These are phyloP conservation scores for Talaromyces liani DNA, from an alignment of 495 filamentous ascomycete species.

Conservation along the genomic window DNA sequence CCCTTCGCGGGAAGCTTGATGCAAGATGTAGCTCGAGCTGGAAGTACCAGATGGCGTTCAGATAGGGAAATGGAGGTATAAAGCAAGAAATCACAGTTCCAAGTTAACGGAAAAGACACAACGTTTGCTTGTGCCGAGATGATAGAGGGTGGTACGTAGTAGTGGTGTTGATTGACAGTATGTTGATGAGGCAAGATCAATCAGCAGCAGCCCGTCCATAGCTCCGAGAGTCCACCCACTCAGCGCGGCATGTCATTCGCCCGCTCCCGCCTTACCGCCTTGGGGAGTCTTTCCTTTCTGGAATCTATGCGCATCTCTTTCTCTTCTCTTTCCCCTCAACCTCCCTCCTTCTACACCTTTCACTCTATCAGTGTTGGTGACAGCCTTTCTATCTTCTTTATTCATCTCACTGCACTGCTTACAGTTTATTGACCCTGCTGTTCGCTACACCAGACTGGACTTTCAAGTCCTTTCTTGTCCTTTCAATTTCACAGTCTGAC, in stretches of 20 bases:
- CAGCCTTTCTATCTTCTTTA: neutral
- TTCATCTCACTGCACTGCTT: neutral
- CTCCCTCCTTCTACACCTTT: neutral
- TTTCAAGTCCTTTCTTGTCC: neutral
- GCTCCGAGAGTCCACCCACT: neutral
- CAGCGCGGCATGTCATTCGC: neutral
- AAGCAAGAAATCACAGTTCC: neutral
- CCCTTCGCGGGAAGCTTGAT: slow-evolving; percentile 32
- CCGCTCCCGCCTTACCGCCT: slow-evolving; percentile 8
- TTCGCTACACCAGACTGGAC: neutral
- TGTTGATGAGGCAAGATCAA: slow-evolving; percentile 1
- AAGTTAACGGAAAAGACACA: neutral
- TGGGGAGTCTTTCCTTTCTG: neutral
- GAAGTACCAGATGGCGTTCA: neutral
- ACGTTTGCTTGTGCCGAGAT: neutral
- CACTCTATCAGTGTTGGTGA: neutral
- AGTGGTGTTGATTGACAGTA: neutral
- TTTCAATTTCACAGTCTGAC: neutral
- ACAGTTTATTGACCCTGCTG: neutral
- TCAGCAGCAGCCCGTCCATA: neutral
- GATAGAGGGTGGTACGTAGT: neutral
- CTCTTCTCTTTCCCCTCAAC: slow-evolving; percentile 1
- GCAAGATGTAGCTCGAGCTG: slow-evolving; percentile 5
- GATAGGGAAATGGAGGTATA: neutral
- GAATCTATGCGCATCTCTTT: neutral